Base-by-base conservation (phyloP, 2,329 filamentous ascomycete genomes). In the Neofusicoccum laricinum region DNA sequence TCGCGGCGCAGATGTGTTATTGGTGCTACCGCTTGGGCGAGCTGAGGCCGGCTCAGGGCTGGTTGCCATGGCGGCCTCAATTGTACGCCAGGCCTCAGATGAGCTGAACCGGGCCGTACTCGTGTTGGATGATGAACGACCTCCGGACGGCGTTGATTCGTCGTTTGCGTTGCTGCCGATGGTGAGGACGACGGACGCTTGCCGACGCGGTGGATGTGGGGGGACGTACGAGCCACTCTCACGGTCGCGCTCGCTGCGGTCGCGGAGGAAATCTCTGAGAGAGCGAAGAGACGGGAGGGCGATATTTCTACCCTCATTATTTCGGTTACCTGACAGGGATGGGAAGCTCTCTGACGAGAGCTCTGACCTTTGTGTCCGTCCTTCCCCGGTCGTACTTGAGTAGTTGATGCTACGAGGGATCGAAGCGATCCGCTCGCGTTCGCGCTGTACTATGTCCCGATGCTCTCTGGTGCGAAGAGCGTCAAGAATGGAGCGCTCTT, bases 21-120 rank as follows among this genome's bases (percentile, higher is more conserved):
- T 64, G 38, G 38, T 32, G 41, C 53, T 21, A 14, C 36, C 51
- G 11, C n/a, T 10, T 14, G 63, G 57, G 5, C 58, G 63, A 30
- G 62, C 30, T 8, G 59, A 46, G 14, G 59, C 12, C 11, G 55
- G 69, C 67, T 71, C 73, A 66, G 69, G 73, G 21, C 73, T 74
- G 7, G 76, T 75, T 11, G 76, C 74, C 69, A 82, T 77, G 40
- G 80, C 79, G 43, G 79, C 78, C 69, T 82, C 78, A 49, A 82
- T 82, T 3, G 78, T 80, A 48, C 78, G 78, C 80, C 80, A 82
- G 10, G 81, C 79, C 53, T 81, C 79, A 40, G 78, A 59, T 63
- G 68, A 70, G 32, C 71, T 73, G 8, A 69, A 67, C 11, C 72
- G 74, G 5, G 73, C 74, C 1, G 11, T 8, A 43, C 70, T 32